Base-by-base conservation (phyloP, 495 filamentous ascomycete genomes). In the Daldinia caldariorum region DNA sequence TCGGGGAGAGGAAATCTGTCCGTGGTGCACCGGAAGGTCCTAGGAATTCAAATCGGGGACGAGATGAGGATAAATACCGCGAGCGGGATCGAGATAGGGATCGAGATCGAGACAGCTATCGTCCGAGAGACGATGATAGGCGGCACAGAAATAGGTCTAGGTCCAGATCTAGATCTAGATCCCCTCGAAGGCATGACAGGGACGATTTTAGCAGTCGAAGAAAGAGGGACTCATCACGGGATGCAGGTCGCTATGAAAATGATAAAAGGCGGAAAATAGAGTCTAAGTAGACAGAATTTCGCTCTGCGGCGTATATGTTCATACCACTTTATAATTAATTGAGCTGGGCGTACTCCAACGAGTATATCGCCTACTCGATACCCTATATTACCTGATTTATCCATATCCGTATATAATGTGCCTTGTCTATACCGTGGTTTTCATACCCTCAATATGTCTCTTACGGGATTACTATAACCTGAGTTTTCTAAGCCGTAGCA, bases 241-340 rank as follows among this genome's bases (percentile, higher is more conserved):
- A 89, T 67, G 76, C 80, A 26, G 86, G 89, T 73, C 83, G 86
- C 26, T 79, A 86, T 69, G 83, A 81, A 41, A 79, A 79, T 37
- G 90, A 92, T 61, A 92, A 92, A 76, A 86, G 91, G 67, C 85
- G 89, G 56, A 87, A 84, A 66, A 82, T 90, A 72, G 87, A 89
- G 31, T 64, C 71, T 35, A 72, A 79, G 39, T 62, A 70, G 61
- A 72, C 22, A 14, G 4, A 26, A 53, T 38, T 26, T 51, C 39
- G 13, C 5, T 39, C 5, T n/a, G 31, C 6, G 35, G 29, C 20
- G 9, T 34, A 54, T 62, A 55, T 37, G 31, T 20, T 49, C 6
- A 58, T 53, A 29, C 60, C 31, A 58, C 9, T 26, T 49, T 18
- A 43, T 68, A 16, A 37, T 12, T 45, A 45, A 41, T 47, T 56